These are phyloP conservation scores for Botrytis tulipae DNA, from an alignment of 2,329 filamentous ascomycete genomes.

Conservation along the genomic window DNA sequence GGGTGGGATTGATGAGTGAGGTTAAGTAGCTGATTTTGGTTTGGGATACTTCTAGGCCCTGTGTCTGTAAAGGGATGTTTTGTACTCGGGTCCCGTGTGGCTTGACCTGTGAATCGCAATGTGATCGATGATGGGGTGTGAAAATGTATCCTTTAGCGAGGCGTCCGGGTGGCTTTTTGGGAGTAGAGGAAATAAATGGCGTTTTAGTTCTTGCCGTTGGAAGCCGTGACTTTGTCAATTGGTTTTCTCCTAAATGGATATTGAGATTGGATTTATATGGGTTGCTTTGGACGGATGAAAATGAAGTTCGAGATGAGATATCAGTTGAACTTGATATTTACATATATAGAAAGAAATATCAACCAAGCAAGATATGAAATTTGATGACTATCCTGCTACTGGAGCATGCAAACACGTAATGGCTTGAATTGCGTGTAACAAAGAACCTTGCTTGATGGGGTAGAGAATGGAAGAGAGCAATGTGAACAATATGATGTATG, in stretches of 20 bases:
- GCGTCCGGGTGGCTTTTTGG: not conserved
- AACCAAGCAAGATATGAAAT: not conserved
- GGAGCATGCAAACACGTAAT: not conserved
- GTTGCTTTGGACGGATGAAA: not conserved
- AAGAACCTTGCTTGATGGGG: not conserved
- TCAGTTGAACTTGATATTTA: not conserved
- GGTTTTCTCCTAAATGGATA: not conserved
- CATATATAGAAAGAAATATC: constrained; percentile 1
- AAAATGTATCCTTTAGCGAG: constrained; percentile 13
- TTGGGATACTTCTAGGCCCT: not conserved
- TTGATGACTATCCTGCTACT: not conserved
- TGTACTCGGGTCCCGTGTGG: not conserved
- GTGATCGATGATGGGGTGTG: not conserved
- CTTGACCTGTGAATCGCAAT: not conserved
- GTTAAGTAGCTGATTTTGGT: not conserved
- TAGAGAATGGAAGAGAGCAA: too few species aligned
- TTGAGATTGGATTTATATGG: not conserved
- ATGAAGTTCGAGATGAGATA: not conserved
- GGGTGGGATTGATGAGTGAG: not conserved
- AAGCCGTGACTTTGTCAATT: not conserved
- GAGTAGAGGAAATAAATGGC: not conserved
- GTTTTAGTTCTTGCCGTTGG: not conserved
- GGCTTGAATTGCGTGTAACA: not conserved
- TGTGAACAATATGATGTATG: not conserved
- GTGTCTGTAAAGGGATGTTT: not conserved